These are phyloP conservation scores for Ophidiomyces ophidiicola DNA, from an alignment of 2,329 filamentous ascomycete species.

Conservation along the genomic window DNA sequence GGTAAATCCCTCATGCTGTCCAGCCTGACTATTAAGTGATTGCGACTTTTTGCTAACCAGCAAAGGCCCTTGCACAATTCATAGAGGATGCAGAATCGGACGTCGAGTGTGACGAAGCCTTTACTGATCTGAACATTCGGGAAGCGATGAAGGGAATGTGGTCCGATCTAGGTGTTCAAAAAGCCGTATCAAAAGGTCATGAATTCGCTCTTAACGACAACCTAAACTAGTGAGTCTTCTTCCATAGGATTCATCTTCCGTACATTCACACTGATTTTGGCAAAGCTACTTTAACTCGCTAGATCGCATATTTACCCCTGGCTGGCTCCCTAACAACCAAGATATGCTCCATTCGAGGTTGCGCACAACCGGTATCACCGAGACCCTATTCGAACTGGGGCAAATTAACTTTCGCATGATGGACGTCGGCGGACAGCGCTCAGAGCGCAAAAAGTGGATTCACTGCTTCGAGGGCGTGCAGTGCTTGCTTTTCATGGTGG, in stretches of 20 bases:
- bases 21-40: not conserved
- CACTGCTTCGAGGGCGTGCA: conserved; percentile 93
- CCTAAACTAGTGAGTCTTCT: conserved; percentile 65
- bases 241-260: not conserved
- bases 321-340: conserved; percentile 84
- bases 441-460: conserved; percentile 95
- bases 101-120: conserved; percentile 65
- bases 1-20: conserved; percentile 37
- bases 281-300: conserved; percentile 69
- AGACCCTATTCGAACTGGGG: conserved; percentile 84
- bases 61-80: conserved; percentile 62
- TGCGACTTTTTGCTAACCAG: not conserved
- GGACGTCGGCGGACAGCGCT: conserved; percentile 82
- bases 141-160: conserved; percentile 72
- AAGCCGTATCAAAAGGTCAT: conserved; percentile 84
- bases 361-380: conserved; percentile 88
- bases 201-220: conserved; percentile 97
- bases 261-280: not conserved
- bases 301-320: conserved; percentile 60
- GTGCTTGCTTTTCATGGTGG: conserved; percentile 82
- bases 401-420: conserved; percentile 95
- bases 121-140: conserved; percentile 53
- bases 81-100: conserved; percentile 65
- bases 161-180: conserved; percentile 69
- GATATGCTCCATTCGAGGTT: conserved; percentile 84